Evolutionary conservation across 306 rosid species (phyloP), one percentile per base, ranked within the genome.

Genomic region (Lagenaria siceraria): DNA sequence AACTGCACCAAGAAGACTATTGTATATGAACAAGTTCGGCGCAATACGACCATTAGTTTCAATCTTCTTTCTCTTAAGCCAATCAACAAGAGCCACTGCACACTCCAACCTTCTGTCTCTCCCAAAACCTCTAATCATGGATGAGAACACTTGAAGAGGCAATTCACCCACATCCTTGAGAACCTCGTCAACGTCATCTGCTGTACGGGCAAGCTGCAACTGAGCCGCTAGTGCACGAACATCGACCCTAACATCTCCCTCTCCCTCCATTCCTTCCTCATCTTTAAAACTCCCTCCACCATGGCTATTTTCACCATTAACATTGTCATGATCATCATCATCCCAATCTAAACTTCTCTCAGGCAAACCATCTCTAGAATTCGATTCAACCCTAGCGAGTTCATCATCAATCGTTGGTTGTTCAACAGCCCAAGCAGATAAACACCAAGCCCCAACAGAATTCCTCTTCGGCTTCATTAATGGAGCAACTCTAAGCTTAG

Each of bases 141-240:
- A 84, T 12, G 97, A 92, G 83, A 78, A 95, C 62, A 95, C 98
- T 83, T 89, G 88, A 83, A 82, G 96, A 61, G 98, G 99, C 86
- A 92, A 84, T 8, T 84, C 87, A 35, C 87, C 96, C 78, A 61
- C 85, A 46, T 83, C 97, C 88, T 83, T 85, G n/a, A 90, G 91
- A 87, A 95, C 79, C 82, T 83, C 88, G 31, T 87, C 97, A 56
- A 92, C 85, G 46, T 92, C 97, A 14, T 86, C 90, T 18, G 86
- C 92, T 14, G 93, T 95, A 87, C 81, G 86, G 3, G 85, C 87
- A 25, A 85, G 77, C 80, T 78, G 86, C 78, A 92, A 88, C 75
- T 85, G 78, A 80, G 27, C 25, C 3, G 92, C 96, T 75, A 95
- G 83, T 0, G 72, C 96, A 64, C 87, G 87, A 77, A 95, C 99